Evolutionary conservation across 768 basidiomycete genomes (phyloP).

Genomic region (Basidioascus undulatus): DNA sequence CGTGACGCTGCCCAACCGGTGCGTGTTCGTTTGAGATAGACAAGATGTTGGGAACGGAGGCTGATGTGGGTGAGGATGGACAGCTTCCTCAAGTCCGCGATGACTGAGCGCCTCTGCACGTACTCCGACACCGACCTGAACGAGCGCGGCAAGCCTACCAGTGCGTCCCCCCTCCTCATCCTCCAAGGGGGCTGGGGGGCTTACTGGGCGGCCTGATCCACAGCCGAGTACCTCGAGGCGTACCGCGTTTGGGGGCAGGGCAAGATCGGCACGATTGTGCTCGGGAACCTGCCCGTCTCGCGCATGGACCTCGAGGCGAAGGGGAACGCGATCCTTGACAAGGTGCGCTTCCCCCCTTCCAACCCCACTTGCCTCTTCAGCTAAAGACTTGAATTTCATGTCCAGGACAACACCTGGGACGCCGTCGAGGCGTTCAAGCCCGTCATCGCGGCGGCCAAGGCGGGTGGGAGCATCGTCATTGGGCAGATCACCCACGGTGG

Average conservation of each 20-base stretch:
- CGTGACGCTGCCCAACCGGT: too few species aligned
- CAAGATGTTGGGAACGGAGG: too few species aligned
- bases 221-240: constrained; percentile 13
- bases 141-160: constrained; percentile 14
- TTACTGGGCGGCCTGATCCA: too few species aligned
- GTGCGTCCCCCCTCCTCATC: too few species aligned
- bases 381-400: too few species aligned
- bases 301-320: too few species aligned
- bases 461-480: constrained; percentile 13
- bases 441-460: constrained; percentile 13
- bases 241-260: constrained; percentile 18
- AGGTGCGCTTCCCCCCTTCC: neutral
- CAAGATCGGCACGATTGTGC: constrained; percentile 14
- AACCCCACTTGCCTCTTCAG: too few species aligned
- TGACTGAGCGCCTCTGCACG: constrained; percentile 18
- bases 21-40: too few species aligned
- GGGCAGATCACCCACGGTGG: constrained; percentile 18
- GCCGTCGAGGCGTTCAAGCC: constrained; percentile 14
- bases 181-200: too few species aligned
- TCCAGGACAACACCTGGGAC: constrained; percentile 12
- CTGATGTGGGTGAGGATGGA: too few species aligned
- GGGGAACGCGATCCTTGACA: too few species aligned
- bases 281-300: constrained; percentile 17
- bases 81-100: constrained; percentile 14
- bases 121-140: constrained; percentile 11